phyloP scores from a whole-genome alignment of 495 filamentous ascomycete genomes.

The Podospora didyma region DNA sequence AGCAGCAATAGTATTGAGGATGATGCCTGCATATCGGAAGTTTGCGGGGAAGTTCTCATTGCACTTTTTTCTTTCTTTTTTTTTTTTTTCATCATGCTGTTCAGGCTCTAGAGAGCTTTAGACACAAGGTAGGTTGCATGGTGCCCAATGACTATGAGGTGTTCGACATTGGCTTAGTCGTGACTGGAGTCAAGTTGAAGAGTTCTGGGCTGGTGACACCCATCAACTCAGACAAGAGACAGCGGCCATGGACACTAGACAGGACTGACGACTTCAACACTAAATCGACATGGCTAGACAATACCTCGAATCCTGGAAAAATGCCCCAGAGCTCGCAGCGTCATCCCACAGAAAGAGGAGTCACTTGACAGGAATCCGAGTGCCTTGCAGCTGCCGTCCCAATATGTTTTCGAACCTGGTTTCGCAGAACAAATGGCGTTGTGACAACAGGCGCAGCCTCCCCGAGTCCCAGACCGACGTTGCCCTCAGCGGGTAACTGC shows the following conservation, averaged over 20 bases:
- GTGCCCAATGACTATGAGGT: too few relatives aligned
- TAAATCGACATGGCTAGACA: background rate
- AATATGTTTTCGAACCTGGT: background rate
- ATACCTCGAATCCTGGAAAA: background rate
- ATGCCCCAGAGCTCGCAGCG: background rate
- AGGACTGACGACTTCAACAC: too few relatives aligned
- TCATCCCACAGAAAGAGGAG: background rate
- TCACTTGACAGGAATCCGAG: background rate
- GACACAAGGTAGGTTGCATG: too few relatives aligned
- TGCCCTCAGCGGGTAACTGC: background rate
- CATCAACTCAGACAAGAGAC: too few relatives aligned
- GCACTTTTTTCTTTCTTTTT: background rate
- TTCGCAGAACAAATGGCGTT: background rate
- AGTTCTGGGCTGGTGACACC: background rate
- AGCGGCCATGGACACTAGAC: too few relatives aligned
- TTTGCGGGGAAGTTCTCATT: slow-evolving; percentile 3
- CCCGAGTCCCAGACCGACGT: background rate
- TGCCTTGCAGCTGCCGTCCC: background rate
- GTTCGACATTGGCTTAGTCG: too few relatives aligned
- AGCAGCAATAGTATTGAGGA: background rate
- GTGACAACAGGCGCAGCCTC: background rate
- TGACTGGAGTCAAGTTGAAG: too few relatives aligned
- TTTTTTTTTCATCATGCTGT: background rate
- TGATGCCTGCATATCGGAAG: background rate
- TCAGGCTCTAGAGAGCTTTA: too few relatives aligned